phyloP scores from a whole-genome alignment of 495 filamentous ascomycete genomes.

The Penicillium simplicissimum region DNA sequence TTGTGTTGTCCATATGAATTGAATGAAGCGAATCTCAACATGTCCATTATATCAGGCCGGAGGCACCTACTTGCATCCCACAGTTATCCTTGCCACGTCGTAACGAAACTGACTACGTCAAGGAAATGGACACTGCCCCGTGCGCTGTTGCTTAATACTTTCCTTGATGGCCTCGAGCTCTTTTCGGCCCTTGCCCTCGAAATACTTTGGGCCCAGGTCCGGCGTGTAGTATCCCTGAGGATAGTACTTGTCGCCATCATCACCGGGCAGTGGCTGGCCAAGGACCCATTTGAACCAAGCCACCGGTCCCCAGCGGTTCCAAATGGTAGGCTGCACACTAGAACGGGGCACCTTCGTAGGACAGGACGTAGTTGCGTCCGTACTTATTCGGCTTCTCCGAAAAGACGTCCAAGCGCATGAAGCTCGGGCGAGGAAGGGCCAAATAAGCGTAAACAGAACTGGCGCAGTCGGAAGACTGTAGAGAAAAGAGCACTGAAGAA shows the following conservation, averaged over 20 bases:
- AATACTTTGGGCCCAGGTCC: slow-evolving; percentile 58
- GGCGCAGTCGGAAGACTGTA: slow-evolving; percentile 44
- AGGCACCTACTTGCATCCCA: neutral
- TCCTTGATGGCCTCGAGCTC: slow-evolving; percentile 45
- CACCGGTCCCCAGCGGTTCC: slow-evolving; percentile 56
- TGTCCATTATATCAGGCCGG: too few species aligned
- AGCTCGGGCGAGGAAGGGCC: slow-evolving; percentile 51
- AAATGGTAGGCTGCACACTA: slow-evolving; percentile 60
- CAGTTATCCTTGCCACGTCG: neutral
- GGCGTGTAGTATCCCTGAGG: slow-evolving; percentile 58
- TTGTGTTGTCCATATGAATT: neutral
- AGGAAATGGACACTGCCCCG: slow-evolving; percentile 51
- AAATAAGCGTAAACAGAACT: slow-evolving; percentile 54
- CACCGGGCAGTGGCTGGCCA: slow-evolving; percentile 60
- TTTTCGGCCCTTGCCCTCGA: slow-evolving; percentile 56
- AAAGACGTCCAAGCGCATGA: slow-evolving; percentile 47
- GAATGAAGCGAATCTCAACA: neutral
- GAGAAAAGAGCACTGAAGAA: slow-evolving; percentile 40
- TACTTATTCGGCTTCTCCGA: slow-evolving; percentile 47
- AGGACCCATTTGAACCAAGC: slow-evolving; percentile 52
- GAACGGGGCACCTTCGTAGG: slow-evolving; percentile 53
- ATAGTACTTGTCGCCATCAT: slow-evolving; percentile 55
- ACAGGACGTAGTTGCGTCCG: slow-evolving; percentile 49
- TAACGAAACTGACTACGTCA: slow-evolving; percentile 7
- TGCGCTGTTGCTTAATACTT: slow-evolving; percentile 30